These are phyloP conservation scores for Stephania japonica DNA, from an alignment of 164 flowering plant species.

Conservation along the genomic window DNA sequence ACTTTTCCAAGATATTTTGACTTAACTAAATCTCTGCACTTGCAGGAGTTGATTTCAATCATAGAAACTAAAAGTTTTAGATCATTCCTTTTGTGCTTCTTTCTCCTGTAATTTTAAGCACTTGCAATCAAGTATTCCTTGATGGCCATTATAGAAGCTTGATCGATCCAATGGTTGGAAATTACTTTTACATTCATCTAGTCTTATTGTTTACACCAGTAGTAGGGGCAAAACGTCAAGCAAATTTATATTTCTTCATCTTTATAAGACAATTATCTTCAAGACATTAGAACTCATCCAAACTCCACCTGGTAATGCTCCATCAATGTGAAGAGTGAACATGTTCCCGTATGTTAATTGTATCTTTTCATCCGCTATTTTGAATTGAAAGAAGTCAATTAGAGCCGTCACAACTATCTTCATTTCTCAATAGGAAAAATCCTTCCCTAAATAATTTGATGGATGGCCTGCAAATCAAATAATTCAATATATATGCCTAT, in stretches of 20 bases:
- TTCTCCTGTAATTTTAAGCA: not conserved
- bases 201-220: not conserved
- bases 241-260: not conserved
- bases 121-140: not conserved
- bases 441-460: slow-evolving; percentile 69
- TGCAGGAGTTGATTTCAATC: not conserved
- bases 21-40: not conserved
- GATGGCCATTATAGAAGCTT: not conserved
- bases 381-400: slow-evolving; percentile 46
- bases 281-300: slow-evolving; percentile 1
- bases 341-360: slow-evolving; percentile 50
- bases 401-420: slow-evolving; percentile 59
- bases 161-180: not conserved
- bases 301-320: slow-evolving; percentile 39
- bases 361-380: slow-evolving; percentile 38
- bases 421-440: slow-evolving; percentile 78
- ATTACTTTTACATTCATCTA: not conserved
- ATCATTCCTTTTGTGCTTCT: not conserved
- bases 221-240: not conserved
- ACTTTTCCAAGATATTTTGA: not conserved
- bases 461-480: slow-evolving; percentile 55
- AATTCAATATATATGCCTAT: not conserved
- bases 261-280: not conserved
- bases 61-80: not conserved
- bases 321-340: slow-evolving; percentile 64